Conservation (phyloP, 2,329 filamentous ascomycete genomes). For the Myriosclerotinia scirpicola region DNA sequence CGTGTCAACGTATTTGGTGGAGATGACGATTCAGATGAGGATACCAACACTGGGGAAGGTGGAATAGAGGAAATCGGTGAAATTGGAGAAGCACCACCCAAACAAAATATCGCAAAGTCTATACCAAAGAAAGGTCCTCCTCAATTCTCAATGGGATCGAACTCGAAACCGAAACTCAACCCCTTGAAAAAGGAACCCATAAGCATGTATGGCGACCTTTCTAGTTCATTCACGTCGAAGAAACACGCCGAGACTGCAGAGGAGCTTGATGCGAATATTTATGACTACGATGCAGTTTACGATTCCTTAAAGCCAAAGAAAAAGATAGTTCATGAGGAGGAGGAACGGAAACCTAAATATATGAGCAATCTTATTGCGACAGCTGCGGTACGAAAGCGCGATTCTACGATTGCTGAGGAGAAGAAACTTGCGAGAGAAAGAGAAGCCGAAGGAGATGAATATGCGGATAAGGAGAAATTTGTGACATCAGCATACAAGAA, state of each 20-base stretch:
- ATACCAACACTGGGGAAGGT: slow-evolving; percentile 42
- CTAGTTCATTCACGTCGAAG: slow-evolving; percentile 61
- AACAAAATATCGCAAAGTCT: slow-evolving; percentile 41
- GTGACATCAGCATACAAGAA: slow-evolving; percentile 80
- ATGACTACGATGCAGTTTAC: slow-evolving; percentile 83
- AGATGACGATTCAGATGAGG: slow-evolving; percentile 57
- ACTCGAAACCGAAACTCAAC: slow-evolving; percentile 31
- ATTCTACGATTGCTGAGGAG: slow-evolving; percentile 75
- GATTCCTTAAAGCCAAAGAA: slow-evolving; percentile 70
- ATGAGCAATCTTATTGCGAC: slow-evolving; percentile 73
- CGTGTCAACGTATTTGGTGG: slow-evolving; percentile 52
- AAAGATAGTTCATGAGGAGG: slow-evolving; percentile 53
- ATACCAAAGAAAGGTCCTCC: slow-evolving; percentile 39
- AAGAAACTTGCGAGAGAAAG: slow-evolving; percentile 76
- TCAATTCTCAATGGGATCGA: slow-evolving; percentile 39
- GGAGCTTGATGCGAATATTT: slow-evolving; percentile 70
- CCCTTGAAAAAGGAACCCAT: slow-evolving; percentile 40
- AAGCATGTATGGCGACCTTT: slow-evolving; percentile 63
- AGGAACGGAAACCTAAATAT: slow-evolving; percentile 70
- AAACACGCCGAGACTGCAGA: slow-evolving; percentile 65
- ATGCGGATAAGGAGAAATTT: slow-evolving; percentile 80
- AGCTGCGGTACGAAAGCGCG: slow-evolving; percentile 74
- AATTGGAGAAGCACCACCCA: slow-evolving; percentile 51
- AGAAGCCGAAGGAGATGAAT: slow-evolving; percentile 78
- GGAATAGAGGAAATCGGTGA: slow-evolving; percentile 60